Conservation (phyloP, 805 yeast species). For the Metschnikowia arizonensis region DNA sequence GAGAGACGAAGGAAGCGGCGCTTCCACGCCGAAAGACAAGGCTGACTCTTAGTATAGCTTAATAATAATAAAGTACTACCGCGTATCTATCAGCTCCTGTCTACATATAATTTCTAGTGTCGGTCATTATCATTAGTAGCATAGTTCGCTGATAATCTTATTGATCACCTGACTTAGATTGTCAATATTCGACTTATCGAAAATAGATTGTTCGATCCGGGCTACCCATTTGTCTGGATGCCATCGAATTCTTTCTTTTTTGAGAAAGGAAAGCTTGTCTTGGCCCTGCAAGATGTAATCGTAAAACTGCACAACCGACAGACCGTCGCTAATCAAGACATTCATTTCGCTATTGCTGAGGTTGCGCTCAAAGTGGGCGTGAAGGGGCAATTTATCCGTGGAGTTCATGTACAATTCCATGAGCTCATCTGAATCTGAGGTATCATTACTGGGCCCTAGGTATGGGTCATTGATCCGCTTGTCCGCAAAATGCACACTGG, state of each 20-base stretch:
- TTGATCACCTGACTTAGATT: constrained; percentile 31
- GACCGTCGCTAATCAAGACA: constrained; percentile 19
- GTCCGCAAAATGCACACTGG: constrained; percentile 34
- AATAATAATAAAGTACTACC: neutral
- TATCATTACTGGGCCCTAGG: constrained; percentile 9
- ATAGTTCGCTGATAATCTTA: constrained; percentile 9
- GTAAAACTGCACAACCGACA: constrained; percentile 28
- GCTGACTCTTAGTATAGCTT: constrained; percentile 2
- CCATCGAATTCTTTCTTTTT: constrained; percentile 58
- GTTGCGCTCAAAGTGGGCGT: constrained; percentile 10
- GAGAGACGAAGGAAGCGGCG: constrained; percentile 15
- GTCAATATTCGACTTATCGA: constrained; percentile 28
- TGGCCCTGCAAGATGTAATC: constrained; percentile 15
- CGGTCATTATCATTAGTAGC: neutral
- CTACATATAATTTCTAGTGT: neutral
- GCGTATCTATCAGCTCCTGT: neutral
- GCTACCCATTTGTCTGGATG: constrained; percentile 63
- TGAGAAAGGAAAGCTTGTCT: constrained; percentile 25
- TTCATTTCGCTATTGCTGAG: constrained; percentile 13
- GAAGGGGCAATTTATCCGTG: constrained; percentile 15
- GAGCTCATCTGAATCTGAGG: neutral
- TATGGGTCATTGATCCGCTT: constrained; percentile 36
- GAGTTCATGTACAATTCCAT: constrained; percentile 17
- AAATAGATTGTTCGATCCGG: constrained; percentile 19
- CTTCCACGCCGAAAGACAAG: constrained; percentile 19